Conservation (phyloP, 345 rosid species). For the Populus alba region DNA sequence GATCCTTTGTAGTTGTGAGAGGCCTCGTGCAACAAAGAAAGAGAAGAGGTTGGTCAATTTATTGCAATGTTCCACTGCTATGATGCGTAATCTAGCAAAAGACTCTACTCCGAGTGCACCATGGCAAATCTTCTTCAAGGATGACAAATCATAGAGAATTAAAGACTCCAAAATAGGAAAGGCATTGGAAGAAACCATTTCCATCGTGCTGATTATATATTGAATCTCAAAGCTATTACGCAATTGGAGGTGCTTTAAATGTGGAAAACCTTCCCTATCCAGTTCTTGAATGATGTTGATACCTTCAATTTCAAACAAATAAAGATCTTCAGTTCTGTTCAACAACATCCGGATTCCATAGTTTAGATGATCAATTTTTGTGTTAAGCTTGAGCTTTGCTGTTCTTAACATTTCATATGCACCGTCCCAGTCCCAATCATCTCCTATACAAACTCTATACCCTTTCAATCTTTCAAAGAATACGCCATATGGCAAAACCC, state of each 20-base stretch:
- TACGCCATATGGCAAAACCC: not conserved
- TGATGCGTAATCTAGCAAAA: slow-evolving; percentile 6
- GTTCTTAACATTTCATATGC: not conserved
- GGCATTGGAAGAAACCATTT: not conserved
- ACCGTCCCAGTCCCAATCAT: not conserved
- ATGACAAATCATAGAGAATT: slow-evolving; percentile 3
- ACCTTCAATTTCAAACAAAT: not conserved
- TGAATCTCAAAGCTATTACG: not conserved
- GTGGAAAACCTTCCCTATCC: slow-evolving; percentile 3
- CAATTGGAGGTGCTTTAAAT: not conserved
- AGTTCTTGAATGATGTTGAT: not conserved
- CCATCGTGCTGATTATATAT: not conserved
- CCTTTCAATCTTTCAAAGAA: not conserved
- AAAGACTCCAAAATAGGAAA: slow-evolving; percentile 25
- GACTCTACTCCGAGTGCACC: not conserved
- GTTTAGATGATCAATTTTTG: not conserved
- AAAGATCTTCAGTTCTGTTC: not conserved
- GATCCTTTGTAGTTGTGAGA: slow-evolving; percentile 14
- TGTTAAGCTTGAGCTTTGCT: slow-evolving; percentile 12
- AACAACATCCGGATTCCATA: not conserved
- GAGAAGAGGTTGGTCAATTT: slow-evolving; percentile 22
- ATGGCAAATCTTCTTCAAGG: slow-evolving; percentile 23
- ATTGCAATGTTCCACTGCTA: slow-evolving; percentile 13
- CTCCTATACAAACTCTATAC: slow-evolving; percentile 20
- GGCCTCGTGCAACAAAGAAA: slow-evolving; percentile 11